Base-by-base conservation (phyloP, 768 basidiomycete species). In the Boletus patriciae region DNA sequence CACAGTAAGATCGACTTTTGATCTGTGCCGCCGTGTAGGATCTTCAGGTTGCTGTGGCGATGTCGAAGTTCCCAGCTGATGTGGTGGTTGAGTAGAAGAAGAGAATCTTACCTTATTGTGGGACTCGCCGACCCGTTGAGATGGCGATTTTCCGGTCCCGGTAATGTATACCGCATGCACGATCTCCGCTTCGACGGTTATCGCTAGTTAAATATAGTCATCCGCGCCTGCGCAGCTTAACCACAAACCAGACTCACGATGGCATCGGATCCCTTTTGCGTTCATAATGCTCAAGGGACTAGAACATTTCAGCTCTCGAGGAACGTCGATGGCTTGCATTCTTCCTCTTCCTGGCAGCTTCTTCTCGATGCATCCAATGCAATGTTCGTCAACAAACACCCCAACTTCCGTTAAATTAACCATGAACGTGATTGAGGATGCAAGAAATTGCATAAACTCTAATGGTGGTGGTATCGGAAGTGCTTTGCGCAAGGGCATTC, bases 371-470 rank as follows among this genome's bases (percentile, higher is more conserved):
- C 75, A 78, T 12, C 83, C 82, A 2, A 94, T 76, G 33, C 84
- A 76, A 63, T 85, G 82, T 59, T 86, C 85, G 63, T 97, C 86
- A 38, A 96, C 82, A 69, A 82, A 91, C 23, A 98, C 82, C 58
- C 82, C 84, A 48, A 97, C 83, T 66, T 86, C 79, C 15, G 75
- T 75, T 6, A 98, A 78, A 57, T 85, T 78, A 3, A 80, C 75
- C 88, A 96, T 97, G 74, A 98, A 98, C 0, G 93, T 94, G 49
- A 98, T 85, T 1, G 90, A 91, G 3, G 93, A 93, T 31, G 87
- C 80, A n/a, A 98, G 79, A 70, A 98, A 97, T n/a, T 89, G 83
- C 16, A 88, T 83, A 59, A 98, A 85, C 59, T 96, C 92, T 54
- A 92, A 88, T 6, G 87, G 78, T 21, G 83, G 77, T 0, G 90